Evolutionary conservation across 1,139 yeast species (phyloP).

Genomic region (Scheffersomyces titani): DNA sequence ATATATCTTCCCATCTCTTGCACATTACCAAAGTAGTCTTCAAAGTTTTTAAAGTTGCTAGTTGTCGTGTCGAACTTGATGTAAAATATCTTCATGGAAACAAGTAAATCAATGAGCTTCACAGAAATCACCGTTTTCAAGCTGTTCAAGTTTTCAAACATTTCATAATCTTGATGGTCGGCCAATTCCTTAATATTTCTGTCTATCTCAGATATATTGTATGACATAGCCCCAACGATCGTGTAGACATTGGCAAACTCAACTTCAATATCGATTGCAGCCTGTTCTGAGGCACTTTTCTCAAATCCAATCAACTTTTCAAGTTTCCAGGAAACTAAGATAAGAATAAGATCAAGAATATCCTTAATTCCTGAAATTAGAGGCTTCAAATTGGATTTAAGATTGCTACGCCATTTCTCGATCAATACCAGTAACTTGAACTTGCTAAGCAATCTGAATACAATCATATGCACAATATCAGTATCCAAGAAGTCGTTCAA

Average conservation of each 20-base stretch:
- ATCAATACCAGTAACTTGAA: background rate
- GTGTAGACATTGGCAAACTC: background rate
- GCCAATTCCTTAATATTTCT: background rate
- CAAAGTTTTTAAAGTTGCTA: constrained; percentile 29
- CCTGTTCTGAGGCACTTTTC: constrained; percentile 12
- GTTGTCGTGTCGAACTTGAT: constrained; percentile 24
- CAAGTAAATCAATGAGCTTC: constrained; percentile 32
- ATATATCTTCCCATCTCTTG: constrained; percentile 12
- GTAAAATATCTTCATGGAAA: constrained; percentile 36
- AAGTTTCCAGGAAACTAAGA: constrained; percentile 35
- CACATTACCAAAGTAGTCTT: constrained; percentile 22
- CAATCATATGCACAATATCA: background rate
- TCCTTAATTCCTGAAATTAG: constrained; percentile 12
- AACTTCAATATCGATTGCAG: constrained; percentile 17
- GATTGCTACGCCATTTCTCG: background rate
- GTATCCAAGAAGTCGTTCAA: constrained; percentile 14
- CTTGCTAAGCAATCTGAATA: background rate
- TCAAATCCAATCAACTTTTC: constrained; percentile 30
- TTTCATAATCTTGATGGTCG: constrained; percentile 2
- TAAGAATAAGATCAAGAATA: constrained; percentile 27
- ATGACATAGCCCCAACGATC: background rate
- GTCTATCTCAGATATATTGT: background rate
- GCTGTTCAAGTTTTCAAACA: constrained; percentile 19
- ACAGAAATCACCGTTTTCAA: constrained; percentile 27
- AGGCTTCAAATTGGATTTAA: background rate